phyloP scores from a whole-genome alignment of 192 early-diverging fungal genomes.

The Backusella tuberculispora region DNA sequence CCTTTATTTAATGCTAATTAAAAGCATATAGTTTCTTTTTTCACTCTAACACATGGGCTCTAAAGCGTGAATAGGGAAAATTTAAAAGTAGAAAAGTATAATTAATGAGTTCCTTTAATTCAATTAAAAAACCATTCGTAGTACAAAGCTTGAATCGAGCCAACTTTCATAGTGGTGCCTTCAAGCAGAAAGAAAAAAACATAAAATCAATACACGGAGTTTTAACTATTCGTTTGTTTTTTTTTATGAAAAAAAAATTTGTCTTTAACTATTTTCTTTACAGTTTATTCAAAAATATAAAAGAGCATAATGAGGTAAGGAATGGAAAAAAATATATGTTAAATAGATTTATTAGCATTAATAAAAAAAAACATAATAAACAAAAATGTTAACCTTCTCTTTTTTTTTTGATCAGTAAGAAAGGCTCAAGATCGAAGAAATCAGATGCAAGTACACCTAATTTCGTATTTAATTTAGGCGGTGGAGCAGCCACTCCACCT shows the following conservation, averaged over 20 bases:
- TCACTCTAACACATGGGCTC: too few species aligned
- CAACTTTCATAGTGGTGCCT: neutral
- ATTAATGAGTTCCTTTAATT: too few species aligned
- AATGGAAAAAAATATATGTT: neutral
- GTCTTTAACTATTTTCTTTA: neutral
- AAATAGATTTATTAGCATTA: neutral
- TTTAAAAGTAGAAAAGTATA: too few species aligned
- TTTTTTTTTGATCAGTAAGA: constrained; percentile 11
- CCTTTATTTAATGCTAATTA: too few species aligned
- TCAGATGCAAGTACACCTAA: neutral
- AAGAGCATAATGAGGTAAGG: constrained; percentile 13
- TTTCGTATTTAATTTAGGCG: neutral
- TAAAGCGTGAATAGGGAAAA: too few species aligned
- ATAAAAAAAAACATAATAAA: neutral
- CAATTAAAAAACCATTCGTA: too few species aligned
- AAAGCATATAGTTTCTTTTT: too few species aligned
- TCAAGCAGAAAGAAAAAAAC: neutral
- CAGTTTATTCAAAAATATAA: neutral
- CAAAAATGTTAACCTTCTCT: neutral
- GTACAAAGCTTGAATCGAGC: neutral
- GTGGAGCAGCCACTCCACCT: neutral
- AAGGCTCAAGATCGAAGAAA: constrained; percentile 11
- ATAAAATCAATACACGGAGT: neutral
- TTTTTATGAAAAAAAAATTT: constrained; percentile 12
- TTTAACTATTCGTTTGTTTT: neutral